phyloP scores from a whole-genome alignment of 1,284 basidiomycete genomes.

The Naganishia cerealis region DNA sequence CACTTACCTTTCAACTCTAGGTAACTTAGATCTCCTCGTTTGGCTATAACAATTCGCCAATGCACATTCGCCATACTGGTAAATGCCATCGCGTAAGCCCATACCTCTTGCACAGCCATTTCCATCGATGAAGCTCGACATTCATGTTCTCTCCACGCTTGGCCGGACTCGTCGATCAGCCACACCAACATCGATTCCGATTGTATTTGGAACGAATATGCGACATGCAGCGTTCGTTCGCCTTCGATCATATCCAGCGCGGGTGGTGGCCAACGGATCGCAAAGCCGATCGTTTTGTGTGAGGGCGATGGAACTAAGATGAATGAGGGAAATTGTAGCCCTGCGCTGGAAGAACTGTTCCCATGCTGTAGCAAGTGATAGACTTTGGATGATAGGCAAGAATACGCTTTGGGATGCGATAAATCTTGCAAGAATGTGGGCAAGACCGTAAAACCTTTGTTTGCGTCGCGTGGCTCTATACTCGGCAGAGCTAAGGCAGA shows the following conservation, averaged over 20 bases:
- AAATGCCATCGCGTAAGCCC: conserved; percentile 15
- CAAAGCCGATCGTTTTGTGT: conserved; percentile 13
- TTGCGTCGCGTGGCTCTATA: not conserved
- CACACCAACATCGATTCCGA: not conserved
- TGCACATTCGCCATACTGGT: conserved; percentile 21
- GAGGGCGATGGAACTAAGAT: not conserved
- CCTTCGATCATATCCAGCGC: conserved; percentile 18
- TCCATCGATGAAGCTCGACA: conserved; percentile 1
- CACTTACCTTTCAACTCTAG: conserved; percentile 18
- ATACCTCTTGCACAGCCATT: conserved; percentile 22
- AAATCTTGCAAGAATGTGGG: conserved; percentile 8
- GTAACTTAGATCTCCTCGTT: not conserved
- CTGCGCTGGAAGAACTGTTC: not conserved
- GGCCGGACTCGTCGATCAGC: conserved; percentile 20
- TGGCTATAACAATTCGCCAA: conserved; percentile 19
- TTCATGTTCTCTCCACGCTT: conserved; percentile 27
- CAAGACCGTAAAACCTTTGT: not conserved
- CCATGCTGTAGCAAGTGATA: conserved; percentile 15
- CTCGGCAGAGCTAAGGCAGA: not conserved
- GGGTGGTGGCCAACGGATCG: conserved; percentile 26
- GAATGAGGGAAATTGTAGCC: conserved; percentile 15
- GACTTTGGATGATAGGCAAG: conserved; percentile 14
- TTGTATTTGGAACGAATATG: conserved; percentile 1
- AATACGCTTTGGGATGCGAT: not conserved
- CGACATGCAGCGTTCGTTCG: conserved; percentile 28